phyloP scores from a whole-genome alignment of 345 rosid species.

The Eucalyptus sp. region DNA sequence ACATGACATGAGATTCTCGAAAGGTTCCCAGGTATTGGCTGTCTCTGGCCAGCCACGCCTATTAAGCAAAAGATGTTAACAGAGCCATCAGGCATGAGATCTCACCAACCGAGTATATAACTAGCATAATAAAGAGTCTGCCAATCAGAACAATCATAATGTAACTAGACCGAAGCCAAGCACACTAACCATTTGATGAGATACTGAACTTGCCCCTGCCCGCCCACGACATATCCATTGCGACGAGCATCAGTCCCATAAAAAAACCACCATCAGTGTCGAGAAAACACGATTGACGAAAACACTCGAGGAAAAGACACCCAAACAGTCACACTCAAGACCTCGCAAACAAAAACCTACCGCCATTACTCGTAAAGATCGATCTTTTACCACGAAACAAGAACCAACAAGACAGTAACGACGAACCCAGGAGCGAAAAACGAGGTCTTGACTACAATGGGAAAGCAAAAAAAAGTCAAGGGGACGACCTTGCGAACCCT shows the following conservation, averaged over 20 bases:
- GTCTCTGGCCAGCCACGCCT: conserved; percentile 99
- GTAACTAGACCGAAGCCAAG: background rate
- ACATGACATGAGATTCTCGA: conserved; percentile 87
- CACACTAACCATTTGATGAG: conserved; percentile 84
- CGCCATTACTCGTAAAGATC: background rate
- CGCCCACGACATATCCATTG: background rate
- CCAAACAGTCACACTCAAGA: background rate
- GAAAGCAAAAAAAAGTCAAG: background rate
- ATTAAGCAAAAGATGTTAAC: background rate
- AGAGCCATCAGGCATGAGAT: background rate
- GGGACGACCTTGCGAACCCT: conserved; percentile 67
- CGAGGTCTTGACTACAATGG: background rate
- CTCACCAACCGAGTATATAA: background rate
- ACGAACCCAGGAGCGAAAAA: background rate
- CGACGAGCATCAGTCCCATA: background rate
- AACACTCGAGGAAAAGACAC: background rate
- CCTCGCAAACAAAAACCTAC: background rate
- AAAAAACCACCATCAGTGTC: background rate
- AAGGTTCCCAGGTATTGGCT: conserved; percentile 96
- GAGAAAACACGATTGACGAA: background rate
- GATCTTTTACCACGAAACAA: background rate
- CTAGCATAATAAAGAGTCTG: background rate
- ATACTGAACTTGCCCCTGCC: conserved; percentile 90
- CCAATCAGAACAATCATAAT: background rate
- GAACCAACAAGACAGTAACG: background rate